Conservation (phyloP, 208 protist genomes). For the Leishmania gerbilli region DNA sequence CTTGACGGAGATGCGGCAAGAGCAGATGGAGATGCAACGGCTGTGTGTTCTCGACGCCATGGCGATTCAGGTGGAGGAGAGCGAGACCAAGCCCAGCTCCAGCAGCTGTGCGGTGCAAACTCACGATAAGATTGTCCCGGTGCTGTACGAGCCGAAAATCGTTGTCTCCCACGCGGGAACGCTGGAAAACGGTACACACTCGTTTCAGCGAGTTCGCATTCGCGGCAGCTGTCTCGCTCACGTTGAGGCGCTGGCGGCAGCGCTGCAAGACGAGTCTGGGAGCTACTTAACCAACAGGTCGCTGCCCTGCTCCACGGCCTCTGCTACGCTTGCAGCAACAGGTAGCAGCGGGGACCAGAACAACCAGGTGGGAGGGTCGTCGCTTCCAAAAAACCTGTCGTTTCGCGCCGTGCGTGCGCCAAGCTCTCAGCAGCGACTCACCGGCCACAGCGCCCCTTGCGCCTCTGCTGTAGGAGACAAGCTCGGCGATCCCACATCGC, state of each 20-base stretch:
- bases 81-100: neutral
- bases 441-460: constrained; percentile 17
- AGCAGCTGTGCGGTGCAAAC: neutral
- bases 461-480: constrained; percentile 8
- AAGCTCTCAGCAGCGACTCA: constrained; percentile 1
- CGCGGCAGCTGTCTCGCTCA: constrained; percentile 83
- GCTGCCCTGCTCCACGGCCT: constrained; percentile 4
- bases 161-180: constrained; percentile 80
- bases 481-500: neutral
- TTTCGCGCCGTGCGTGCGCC: constrained; percentile 21
- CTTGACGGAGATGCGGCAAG: constrained; percentile 71
- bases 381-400: constrained; percentile 35
- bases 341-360: neutral
- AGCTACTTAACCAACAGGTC: constrained; percentile 69
- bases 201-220: constrained; percentile 87
- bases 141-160: constrained; percentile 85
- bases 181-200: constrained; percentile 80
- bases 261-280: constrained; percentile 45
- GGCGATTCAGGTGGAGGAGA: constrained; percentile 18
- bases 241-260: constrained; percentile 60
- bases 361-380: neutral
- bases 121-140: constrained; percentile 49
- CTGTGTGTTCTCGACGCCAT: constrained; percentile 61
- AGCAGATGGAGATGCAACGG: constrained; percentile 69
- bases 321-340: neutral